Conservation (phyloP, 164 flowering plant genomes). For the grape (Vitis vinifera) region DNA sequence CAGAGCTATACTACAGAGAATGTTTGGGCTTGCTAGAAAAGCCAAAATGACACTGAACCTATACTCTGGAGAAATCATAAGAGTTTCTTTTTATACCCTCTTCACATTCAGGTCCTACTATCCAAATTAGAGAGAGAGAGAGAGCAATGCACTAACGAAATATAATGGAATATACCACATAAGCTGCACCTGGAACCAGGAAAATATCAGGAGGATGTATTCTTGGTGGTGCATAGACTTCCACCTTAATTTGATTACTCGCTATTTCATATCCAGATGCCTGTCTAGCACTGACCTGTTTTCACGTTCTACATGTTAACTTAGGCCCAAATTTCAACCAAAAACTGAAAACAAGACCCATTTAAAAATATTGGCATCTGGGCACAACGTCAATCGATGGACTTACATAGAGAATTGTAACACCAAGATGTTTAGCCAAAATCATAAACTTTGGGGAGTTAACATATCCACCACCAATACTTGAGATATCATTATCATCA, state of each 20-base stretch:
- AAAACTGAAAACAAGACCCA: background rate
- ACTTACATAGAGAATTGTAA: conserved; percentile 78
- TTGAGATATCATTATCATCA: conserved; percentile 23
- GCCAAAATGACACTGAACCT: background rate
- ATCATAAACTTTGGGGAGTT: conserved; percentile 47
- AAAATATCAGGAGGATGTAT: conserved; percentile 67
- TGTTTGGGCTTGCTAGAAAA: background rate
- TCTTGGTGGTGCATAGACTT: conserved; percentile 79
- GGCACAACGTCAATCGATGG: background rate
- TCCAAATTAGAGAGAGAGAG: no score
- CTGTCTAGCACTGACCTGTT: conserved; percentile 72
- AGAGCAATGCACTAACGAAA: background rate
- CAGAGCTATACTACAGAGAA: background rate
- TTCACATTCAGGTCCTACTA: background rate
- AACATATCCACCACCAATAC: conserved; percentile 26
- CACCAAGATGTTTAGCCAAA: conserved; percentile 57
- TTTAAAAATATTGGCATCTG: background rate
- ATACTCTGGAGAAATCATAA: background rate
- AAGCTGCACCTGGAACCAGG: conserved; percentile 90
- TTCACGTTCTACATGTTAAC: conserved; percentile 12
- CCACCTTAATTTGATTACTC: conserved; percentile 68
- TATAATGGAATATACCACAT: conserved; percentile 48
- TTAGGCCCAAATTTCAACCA: background rate
- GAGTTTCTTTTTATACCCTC: background rate
- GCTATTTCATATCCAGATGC: conserved; percentile 73